Base-by-base conservation (phyloP, 2,329 filamentous ascomycete species). In the Hypoxylon sp. region DNA sequence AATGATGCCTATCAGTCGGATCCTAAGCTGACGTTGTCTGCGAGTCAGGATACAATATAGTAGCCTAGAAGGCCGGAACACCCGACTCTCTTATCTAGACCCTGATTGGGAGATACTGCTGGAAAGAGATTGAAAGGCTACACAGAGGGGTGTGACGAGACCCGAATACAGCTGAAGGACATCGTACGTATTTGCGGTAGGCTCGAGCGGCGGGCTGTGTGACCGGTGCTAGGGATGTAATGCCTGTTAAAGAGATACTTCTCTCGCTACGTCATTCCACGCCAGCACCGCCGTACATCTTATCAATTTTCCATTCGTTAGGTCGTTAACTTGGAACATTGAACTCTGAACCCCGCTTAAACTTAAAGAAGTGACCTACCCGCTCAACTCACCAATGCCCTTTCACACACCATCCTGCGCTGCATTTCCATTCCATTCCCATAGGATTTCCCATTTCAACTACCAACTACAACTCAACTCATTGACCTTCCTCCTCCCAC, bases 341-440 rank as follows among this genome's bases (percentile, higher is more conserved):
- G 22, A 64, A 58, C 61, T 14, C 27, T 51, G 48, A 61, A 70
- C 68, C 68, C 68, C 68, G 64, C 68, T 61, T 64, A 67, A 69
- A 67, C 64, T 60, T 64, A 66, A 61, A 57, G 51, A 67, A 67
- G 46, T 61, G 40, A 42, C 51, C 46, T 66, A 66, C 54, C 58
- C 59, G 54, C 62, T 56, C 35, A 55, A 56, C 27, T 27, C 51
- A 53, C 64, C 64, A 70, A 61, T 67, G 57, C 13, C 66, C 49
- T 60, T 66, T 61, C 63, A 69, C 58, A 64, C 58, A 54, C 51
- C 40, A 68, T 68, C 63, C 55, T 46, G 54, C 63, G 55, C 33
- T 44, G 35, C 68, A 65, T 61, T 55, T 65, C 65, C 68, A 66
- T 61, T 55, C 59, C 64, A 69, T 72, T 63, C 61, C 61, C 62